Evolutionary conservation across 768 basidiomycete species (phyloP).

Genomic region (Termitomyces sp.): DNA sequence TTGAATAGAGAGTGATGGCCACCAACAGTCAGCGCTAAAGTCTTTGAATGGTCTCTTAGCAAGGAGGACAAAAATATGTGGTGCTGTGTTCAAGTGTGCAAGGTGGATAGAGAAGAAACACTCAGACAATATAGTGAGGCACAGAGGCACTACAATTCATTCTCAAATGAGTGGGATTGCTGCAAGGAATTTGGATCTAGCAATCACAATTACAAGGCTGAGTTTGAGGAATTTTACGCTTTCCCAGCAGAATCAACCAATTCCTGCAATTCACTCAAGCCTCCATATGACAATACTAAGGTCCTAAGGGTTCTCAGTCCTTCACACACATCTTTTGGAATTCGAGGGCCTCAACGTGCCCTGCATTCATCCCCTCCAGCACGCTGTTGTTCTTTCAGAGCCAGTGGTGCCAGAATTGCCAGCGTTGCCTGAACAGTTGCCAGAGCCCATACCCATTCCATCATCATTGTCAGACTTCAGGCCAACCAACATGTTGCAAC

Average conservation of each 20-base stretch:
- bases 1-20: neutral
- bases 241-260: too few species aligned
- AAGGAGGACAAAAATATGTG: neutral
- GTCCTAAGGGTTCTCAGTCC: neutral
- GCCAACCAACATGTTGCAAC: too few species aligned
- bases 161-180: too few species aligned
- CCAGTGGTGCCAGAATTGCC: too few species aligned
- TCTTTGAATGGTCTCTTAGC: too few species aligned
- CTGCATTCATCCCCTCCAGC: neutral
- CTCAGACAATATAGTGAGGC: too few species aligned
- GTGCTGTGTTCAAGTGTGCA: neutral
- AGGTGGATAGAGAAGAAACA: neutral
- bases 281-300: neutral
- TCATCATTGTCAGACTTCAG: too few species aligned
- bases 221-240: neutral
- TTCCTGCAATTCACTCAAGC: neutral
- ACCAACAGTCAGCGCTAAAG: neutral
- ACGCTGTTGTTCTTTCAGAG: too few species aligned
- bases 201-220: neutral
- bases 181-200: slow-evolving; percentile 9
- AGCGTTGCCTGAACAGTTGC: too few species aligned
- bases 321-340: neutral
- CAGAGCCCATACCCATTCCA: too few species aligned
- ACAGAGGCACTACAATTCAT: too few species aligned
- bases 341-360: neutral